Base-by-base conservation (phyloP, 2,329 filamentous ascomycete genomes). In the Phaeosphaeriaceae sp. region DNA sequence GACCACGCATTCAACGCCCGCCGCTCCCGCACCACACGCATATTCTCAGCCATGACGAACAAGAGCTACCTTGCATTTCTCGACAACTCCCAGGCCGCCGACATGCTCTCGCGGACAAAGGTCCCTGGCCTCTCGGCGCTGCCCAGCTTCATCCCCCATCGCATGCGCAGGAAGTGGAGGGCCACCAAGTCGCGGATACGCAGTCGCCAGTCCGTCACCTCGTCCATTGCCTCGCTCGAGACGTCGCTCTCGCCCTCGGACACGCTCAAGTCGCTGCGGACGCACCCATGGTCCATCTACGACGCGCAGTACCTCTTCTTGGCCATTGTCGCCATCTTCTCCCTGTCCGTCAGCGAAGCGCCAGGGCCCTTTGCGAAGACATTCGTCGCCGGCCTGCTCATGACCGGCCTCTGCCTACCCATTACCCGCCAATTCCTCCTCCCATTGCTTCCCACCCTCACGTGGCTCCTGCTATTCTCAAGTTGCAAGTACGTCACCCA, bases 391-490 rank as follows among this genome's bases (percentile, higher is more conserved):
- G 84, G 89, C 1, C 82, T 87, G 53, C 84, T 93, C 60, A 82
- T 90, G 58, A 82, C 88, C 66, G 87, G 93, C 31, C 82, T 96
- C 41, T 82, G 94, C 46, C 86, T 97, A 77, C 94, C 94, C 7
- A 85, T 92, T 51, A 96, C 93, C 3, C 86, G 92, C 63, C 94
- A 98, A 77, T 96, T 97, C 78, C 92, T 97, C 75, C 83, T 97
- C 44, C 93, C 94, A 10, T 93, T 93, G 53, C 83, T 95, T 58
- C 90, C 92, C 7, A 92, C 96, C 63, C 89, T 91, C 77, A 89
- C 88, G 22, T 98, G 93, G 87, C 83, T 97, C 42, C 82, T 97
- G 49, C 92, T 96, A 76, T 97, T 97, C 81, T 97, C 95, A 78
- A 89, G 90, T 63, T 95, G 91, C 83, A 90, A 94, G 92, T 96